These are phyloP conservation scores for Aspergillus haitiensis DNA, from an alignment of 495 filamentous ascomycete species.

Conservation along the genomic window DNA sequence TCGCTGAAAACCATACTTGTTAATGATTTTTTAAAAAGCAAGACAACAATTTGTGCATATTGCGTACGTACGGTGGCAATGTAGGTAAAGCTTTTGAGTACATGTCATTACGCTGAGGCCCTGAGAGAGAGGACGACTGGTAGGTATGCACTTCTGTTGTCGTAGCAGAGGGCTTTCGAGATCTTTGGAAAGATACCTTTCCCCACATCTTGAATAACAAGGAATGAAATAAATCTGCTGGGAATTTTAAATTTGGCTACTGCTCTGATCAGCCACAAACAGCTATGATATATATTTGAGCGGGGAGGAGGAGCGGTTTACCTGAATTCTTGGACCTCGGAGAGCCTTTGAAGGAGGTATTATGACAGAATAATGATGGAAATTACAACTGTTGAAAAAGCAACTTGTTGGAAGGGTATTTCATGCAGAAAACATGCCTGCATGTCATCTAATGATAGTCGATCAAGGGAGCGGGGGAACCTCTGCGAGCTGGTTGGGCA, in stretches of 20 bases:
- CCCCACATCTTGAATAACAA: slow-evolving; percentile 44
- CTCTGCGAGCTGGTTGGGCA: slow-evolving; percentile 2
- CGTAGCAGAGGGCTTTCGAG: slow-evolving; percentile 45
- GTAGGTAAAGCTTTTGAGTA: slow-evolving; percentile 39
- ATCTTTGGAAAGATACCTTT: slow-evolving; percentile 41
- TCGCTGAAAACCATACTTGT: slow-evolving; percentile 21
- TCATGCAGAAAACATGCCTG: slow-evolving; percentile 23
- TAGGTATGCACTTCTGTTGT: slow-evolving; percentile 39
- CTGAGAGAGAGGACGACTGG: slow-evolving; percentile 16
- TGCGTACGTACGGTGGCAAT: slow-evolving; percentile 42
- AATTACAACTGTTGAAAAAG: slow-evolving; percentile 15
- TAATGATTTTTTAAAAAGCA: slow-evolving; percentile 9
- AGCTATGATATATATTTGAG: neutral
- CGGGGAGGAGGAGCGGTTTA: neutral
- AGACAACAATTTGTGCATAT: neutral
- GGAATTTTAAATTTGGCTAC: neutral
- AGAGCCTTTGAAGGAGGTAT: neutral
- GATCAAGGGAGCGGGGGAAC: slow-evolving; percentile 11
- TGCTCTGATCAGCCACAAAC: neutral
- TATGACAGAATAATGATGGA: slow-evolving; percentile 5
- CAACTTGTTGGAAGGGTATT: neutral
- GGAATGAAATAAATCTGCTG: neutral
- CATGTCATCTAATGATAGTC: slow-evolving; percentile 16
- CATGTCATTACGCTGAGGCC: slow-evolving; percentile 10
- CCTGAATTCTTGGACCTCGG: too few relatives aligned